A percentile compares a stretch with the other conserved stretches of the same genome.
phyloP scores from a whole-genome alignment of 768 basidiomycete species.

The Phaeotremella skinneri region DNA sequence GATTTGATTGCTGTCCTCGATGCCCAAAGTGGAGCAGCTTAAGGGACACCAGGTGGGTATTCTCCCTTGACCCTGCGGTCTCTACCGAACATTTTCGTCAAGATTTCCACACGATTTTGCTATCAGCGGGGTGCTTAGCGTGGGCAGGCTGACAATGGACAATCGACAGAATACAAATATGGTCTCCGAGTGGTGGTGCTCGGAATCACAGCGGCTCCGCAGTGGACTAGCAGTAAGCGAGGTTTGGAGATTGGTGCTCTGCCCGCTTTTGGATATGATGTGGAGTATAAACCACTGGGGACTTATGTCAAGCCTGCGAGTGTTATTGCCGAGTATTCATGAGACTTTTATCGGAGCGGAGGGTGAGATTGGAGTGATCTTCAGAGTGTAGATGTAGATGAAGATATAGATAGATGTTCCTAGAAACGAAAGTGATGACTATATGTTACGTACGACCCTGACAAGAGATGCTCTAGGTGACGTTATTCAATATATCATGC shows the following conservation, averaged over 20 bases:
- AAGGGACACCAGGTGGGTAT: conserved; percentile 57
- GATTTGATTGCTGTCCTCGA: conserved; percentile 67
- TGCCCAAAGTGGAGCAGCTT: conserved; percentile 62
- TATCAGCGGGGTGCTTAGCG: no score
- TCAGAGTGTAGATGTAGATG: neutral
- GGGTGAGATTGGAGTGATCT: neutral
- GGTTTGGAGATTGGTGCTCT: conserved; percentile 61
- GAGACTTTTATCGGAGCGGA: neutral
- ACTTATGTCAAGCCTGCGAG: conserved; percentile 55
- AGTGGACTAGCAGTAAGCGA: conserved; percentile 57
- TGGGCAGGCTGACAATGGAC: no score
- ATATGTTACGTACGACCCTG: no score
- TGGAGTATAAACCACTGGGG: conserved; percentile 33
- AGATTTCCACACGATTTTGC: no score
- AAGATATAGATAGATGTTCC: no score
- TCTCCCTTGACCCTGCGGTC: neutral
- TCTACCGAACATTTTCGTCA: no score
- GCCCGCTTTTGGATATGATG: conserved; percentile 58
- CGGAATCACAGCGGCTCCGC: conserved; percentile 57
- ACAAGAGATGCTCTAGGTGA: no score
- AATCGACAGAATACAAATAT: conserved; percentile 60
- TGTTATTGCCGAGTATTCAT: conserved; percentile 56
- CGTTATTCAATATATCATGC: no score
- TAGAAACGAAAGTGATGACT: no score
- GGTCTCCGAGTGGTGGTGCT: conserved; percentile 62